Percentiles rank a stretch among this genome's conserved stretches.
phyloP scores from a whole-genome alignment of 345 rosid species.

The Syzygium jambos region DNA sequence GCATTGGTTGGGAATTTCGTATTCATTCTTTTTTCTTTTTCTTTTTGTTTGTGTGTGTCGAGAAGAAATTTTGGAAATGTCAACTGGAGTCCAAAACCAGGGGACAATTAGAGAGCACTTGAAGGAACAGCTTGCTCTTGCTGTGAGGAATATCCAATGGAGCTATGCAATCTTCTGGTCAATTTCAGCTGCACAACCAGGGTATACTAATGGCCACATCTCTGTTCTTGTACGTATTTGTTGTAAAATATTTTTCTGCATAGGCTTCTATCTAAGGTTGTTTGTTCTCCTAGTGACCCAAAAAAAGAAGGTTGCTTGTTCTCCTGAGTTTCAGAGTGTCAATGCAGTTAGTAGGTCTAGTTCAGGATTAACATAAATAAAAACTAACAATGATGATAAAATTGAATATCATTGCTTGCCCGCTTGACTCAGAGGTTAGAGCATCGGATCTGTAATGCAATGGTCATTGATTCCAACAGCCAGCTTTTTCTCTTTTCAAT shows the following conservation, averaged over 20 bases:
- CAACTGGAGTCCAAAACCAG: conserved; percentile 5
- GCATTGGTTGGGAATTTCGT: background rate
- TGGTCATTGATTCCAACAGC: background rate
- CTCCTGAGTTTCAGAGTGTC: background rate
- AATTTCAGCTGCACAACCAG: conserved; percentile 59
- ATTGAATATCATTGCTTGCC: background rate
- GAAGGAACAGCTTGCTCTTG: conserved; percentile 75
- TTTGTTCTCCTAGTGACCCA: background rate
- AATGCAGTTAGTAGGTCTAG: background rate
- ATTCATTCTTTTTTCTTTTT: background rate
- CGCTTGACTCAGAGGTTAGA: background rate
- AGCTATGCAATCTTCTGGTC: conserved; percentile 97
- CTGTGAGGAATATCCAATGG: conserved; percentile 82
- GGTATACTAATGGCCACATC: conserved; percentile 29
- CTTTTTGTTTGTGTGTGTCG: background rate
- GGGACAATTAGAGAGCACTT: conserved; percentile 40
- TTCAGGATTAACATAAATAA: background rate
- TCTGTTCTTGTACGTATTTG: background rate
- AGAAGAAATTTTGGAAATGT: background rate
- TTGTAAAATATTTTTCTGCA: background rate
- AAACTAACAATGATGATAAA: background rate
- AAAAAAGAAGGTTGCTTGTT: background rate
- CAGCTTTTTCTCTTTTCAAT: background rate
- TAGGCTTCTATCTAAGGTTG: background rate
- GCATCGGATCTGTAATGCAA: background rate